phyloP scores from a whole-genome alignment of 768 basidiomycete species.

The Phylloporus arenicola region DNA sequence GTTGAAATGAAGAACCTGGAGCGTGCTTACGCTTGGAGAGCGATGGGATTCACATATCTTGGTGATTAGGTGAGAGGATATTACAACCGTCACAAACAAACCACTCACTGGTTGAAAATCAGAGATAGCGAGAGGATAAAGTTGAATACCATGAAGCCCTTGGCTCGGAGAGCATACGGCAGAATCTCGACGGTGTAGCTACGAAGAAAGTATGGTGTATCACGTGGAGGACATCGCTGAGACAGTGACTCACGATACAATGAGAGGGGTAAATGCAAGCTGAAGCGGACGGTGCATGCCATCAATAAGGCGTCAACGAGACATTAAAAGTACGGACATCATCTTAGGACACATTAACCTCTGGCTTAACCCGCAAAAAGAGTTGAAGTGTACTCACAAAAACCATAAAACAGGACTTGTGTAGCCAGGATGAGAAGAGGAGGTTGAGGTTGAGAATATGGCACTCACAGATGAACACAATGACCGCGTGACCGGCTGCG shows the following conservation, averaged over 20 bases:
- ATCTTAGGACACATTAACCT: slow-evolving; percentile 12
- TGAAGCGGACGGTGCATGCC: not conserved
- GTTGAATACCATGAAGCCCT: slow-evolving; percentile 36
- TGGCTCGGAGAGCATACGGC: slow-evolving; percentile 37
- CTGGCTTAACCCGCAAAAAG: not conserved
- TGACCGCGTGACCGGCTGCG: slow-evolving; percentile 37
- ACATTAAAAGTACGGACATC: slow-evolving; percentile 23
- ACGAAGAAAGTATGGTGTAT: not conserved
- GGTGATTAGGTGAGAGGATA: slow-evolving; percentile 8
- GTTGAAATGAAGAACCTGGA: not conserved
- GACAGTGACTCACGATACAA: slow-evolving; percentile 27
- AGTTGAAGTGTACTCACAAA: slow-evolving; percentile 23
- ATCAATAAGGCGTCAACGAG: not conserved
- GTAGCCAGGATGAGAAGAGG: not conserved
- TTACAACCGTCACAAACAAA: slow-evolving; percentile 17
- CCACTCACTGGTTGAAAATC: slow-evolving; percentile 40
- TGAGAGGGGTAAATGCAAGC: slow-evolving; percentile 40
- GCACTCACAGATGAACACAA: slow-evolving; percentile 41
- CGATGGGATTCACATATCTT: slow-evolving; percentile 35
- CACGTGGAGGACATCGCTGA: not conserved
- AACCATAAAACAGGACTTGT: slow-evolving; percentile 36
- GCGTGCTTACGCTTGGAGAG: slow-evolving; percentile 22
- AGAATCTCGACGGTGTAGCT: slow-evolving; percentile 41
- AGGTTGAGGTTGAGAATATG: not conserved
- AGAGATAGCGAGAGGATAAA: slow-evolving; percentile 36